Evolutionary conservation across 345 rosid species (phyloP), one percentile per base, ranked within the genome.

Genomic region (Adansonia digitata): DNA sequence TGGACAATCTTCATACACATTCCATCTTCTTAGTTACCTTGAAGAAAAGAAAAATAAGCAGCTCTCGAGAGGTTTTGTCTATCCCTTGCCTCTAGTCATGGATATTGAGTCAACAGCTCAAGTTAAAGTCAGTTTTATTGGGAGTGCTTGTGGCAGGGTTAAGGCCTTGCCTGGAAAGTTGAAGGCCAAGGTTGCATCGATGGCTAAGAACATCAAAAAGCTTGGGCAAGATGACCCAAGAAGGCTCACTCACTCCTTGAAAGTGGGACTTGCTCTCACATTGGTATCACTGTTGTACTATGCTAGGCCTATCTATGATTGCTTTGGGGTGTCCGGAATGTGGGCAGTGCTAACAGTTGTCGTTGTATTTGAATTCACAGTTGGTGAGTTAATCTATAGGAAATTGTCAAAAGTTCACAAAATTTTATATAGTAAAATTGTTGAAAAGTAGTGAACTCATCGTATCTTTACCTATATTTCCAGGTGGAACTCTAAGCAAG

Each of bases 271-370:
- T 71, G 91, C 97, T 26, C 90, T 94, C 77, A 88, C 97, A 67
- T 65, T 89, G 74, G 91, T 92, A 7, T 92, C 97, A 9, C 57
- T 87, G 20, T 43, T 94, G 18, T 91, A 86, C 86, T 92, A 89
- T 67, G 78, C 74, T 13, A 75, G 88, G 59, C 97, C 97, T 40
- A 88, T 92, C 39, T 94, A 87, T 72, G 81, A 83, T 39, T 79
- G 89, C 48, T 90, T 91, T 37, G 97, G 92, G 11, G 84, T 83
- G 65, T 82, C 92, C 20, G 94, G 92, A 72, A 86, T 92, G 83
- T 94, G 98, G 98, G 98, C 97, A 12, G 86, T 94, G 42, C 77
- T 94, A 31, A 94, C 98, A 8, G 97, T 91, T 2, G 92, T 89
- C 0, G 94, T 94, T 26, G 86, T 90, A 61, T 88, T 85, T 69